Evolutionary conservation across 1,139 yeast species (phyloP).

Genomic region (Protomyces lactucae-debilis): DNA sequence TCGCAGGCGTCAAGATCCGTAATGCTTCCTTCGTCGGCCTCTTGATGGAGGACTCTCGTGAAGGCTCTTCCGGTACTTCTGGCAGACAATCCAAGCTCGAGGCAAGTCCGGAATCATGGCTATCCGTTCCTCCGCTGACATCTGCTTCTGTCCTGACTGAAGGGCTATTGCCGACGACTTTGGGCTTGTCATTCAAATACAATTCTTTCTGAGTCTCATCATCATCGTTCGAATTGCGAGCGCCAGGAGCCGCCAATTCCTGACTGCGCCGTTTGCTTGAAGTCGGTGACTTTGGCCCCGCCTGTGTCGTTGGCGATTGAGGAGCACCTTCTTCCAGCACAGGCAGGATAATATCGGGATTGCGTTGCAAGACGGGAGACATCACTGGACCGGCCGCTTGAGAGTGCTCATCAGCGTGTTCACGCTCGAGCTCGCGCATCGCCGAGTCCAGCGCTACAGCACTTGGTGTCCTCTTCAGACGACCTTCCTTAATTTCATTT

Average conservation of each 20-base stretch:
- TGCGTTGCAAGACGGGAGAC: slow-evolving; percentile 5
- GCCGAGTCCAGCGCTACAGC: slow-evolving; percentile 16
- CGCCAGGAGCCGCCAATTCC: neutral
- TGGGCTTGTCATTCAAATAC: too few species aligned
- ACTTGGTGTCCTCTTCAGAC: slow-evolving; percentile 18
- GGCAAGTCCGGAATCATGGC: slow-evolving; percentile 17
- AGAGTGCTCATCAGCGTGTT: neutral
- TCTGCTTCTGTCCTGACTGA: neutral
- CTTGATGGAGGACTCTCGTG: slow-evolving; percentile 19
- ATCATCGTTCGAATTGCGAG: neutral
- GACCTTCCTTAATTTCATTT: slow-evolving; percentile 5
- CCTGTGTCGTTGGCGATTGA: neutral
- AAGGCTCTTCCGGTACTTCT: slow-evolving; percentile 17
- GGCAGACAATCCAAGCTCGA: slow-evolving; percentile 18
- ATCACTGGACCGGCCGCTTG: neutral
- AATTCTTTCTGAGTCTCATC: slow-evolving; percentile 4
- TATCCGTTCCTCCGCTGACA: neutral
- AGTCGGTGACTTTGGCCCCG: neutral
- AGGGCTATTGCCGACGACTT: too few species aligned
- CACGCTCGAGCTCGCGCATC: slow-evolving; percentile 15
- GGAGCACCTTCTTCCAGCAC: neutral
- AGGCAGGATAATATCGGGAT: neutral
- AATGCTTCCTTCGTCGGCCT: neutral
- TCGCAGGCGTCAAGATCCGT: neutral
- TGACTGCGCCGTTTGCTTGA: neutral